phyloP scores from a whole-genome alignment of 768 basidiomycete genomes.

The Auricularia heimuer region DNA sequence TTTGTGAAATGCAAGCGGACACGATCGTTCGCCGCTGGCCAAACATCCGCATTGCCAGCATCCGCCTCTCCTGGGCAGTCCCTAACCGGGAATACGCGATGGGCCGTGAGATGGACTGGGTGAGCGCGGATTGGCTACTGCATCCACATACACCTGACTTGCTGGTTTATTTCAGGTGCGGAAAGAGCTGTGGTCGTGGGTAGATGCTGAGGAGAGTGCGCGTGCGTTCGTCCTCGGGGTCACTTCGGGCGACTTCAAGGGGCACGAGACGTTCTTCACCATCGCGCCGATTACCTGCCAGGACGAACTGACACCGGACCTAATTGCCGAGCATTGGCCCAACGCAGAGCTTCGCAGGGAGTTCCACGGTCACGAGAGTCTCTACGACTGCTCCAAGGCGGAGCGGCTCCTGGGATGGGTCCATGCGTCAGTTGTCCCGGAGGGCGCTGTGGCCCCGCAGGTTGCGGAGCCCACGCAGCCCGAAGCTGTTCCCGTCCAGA shows the following conservation, averaged over 20 bases:
- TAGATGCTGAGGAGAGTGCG: conserved; percentile 55
- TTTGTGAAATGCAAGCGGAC: conserved; percentile 60
- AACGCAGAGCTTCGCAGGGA: conserved; percentile 33
- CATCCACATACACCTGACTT: conserved; percentile 14
- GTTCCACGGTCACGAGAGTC: conserved; percentile 28
- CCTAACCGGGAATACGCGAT: conserved; percentile 25
- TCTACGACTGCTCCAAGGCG: conserved; percentile 64
- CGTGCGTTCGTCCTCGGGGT: conserved; percentile 56
- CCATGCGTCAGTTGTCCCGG: conserved; percentile 19
- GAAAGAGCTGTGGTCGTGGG: conserved; percentile 58
- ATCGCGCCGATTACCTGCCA: conserved; percentile 43
- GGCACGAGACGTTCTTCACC: conserved; percentile 65
- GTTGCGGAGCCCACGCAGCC: not conserved
- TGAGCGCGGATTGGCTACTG: not conserved
- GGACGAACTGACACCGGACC: conserved; percentile 33
- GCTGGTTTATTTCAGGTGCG: conserved; percentile 16
- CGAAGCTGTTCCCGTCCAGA: not conserved
- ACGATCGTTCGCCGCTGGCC: conserved; percentile 54
- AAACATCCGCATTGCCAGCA: conserved; percentile 52
- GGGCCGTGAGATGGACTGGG: conserved; percentile 6
- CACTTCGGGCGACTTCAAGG: conserved; percentile 37
- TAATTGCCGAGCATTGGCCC: conserved; percentile 42
- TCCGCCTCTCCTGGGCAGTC: conserved; percentile 53
- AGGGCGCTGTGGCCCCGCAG: not conserved
- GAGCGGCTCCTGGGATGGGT: conserved; percentile 53